These are phyloP conservation scores for Ustilago hordei DNA, from an alignment of 1,284 basidiomycete species.

Conservation along the genomic window DNA sequence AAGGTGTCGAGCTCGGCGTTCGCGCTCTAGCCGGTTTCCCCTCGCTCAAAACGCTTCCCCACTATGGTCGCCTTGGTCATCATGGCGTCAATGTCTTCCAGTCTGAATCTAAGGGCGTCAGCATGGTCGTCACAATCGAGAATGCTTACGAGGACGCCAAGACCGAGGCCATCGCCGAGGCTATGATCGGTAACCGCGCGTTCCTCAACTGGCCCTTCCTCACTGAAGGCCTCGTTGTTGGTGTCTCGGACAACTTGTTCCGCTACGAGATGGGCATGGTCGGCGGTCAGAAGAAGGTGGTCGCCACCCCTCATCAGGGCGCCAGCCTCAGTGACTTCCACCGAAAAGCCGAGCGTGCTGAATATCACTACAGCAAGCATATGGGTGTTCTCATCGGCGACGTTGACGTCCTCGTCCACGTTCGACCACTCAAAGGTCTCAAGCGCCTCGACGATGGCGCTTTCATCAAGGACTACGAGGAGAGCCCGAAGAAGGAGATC, in stretches of 20 bases:
- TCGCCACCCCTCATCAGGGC: conserved; percentile 51
- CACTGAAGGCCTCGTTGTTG: conserved; percentile 87
- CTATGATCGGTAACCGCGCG: conserved; percentile 76
- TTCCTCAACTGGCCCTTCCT: conserved; percentile 95
- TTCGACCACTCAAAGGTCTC: conserved; percentile 75
- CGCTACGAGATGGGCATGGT: conserved; percentile 74
- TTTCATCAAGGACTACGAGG: conserved; percentile 94
- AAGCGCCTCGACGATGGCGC: conserved; percentile 89
- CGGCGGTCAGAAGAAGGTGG: conserved; percentile 47
- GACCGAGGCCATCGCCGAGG: conserved; percentile 78
- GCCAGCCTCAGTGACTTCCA: conserved; percentile 72
- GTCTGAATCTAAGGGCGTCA: conserved; percentile 87
- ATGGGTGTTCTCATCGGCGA: conserved; percentile 86
- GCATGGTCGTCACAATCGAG: conserved; percentile 87
- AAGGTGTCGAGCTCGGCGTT: conserved; percentile 87
- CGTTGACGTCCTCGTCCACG: conserved; percentile 71
- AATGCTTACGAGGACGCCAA: conserved; percentile 77
- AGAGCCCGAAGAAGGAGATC: conserved; percentile 78
- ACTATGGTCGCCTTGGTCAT: conserved; percentile 80
- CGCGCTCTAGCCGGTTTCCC: conserved; percentile 95
- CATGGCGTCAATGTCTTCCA: conserved; percentile 96
- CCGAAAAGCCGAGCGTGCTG: conserved; percentile 74
- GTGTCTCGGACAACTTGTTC: conserved; percentile 87
- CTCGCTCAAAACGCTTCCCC: conserved; percentile 87
- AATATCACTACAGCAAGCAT: conserved; percentile 87